phyloP scores from a whole-genome alignment of 1,139 yeast genomes.

The Tardiomyces digboiensis region DNA sequence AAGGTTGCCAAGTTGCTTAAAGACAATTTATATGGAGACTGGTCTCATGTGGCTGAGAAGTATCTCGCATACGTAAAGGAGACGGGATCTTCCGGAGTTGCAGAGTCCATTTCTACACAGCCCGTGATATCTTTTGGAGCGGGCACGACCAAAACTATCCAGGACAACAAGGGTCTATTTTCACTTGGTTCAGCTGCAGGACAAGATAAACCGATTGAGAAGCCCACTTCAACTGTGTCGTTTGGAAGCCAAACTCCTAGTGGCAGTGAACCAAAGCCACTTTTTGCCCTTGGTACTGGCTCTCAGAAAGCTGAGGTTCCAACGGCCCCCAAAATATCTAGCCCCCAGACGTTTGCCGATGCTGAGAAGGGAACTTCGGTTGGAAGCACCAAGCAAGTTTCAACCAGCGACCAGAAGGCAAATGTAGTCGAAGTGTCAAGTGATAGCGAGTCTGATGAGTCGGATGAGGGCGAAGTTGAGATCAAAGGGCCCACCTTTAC shows the following conservation, averaged over 20 bases:
- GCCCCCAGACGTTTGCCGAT: constrained; percentile 1
- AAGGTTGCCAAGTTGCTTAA: constrained; percentile 36
- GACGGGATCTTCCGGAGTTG: constrained; percentile 1
- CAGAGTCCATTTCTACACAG: neutral
- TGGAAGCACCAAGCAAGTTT: neutral
- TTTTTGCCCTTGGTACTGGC: constrained; percentile 9
- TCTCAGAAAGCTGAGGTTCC: no score
- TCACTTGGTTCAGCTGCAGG: constrained; percentile 4
- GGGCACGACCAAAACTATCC: neutral
- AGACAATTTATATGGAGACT: constrained; percentile 46
- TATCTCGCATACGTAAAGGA: constrained; percentile 41
- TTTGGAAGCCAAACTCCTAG: constrained; percentile 7
- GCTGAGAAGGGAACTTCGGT: constrained; percentile 1
- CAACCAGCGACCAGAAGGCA: neutral
- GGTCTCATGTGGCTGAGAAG: constrained; percentile 46
- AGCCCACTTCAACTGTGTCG: constrained; percentile 5
- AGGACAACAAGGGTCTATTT: constrained; percentile 1
- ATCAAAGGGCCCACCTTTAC: neutral
- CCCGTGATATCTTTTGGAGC: no score
- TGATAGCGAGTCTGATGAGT: neutral
- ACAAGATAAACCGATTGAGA: constrained; percentile 7
- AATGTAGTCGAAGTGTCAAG: no score
- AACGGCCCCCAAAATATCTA: no score
- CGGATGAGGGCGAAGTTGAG: neutral
- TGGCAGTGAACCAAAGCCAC: constrained; percentile 5